Evolutionary conservation across 1,139 yeast genomes (phyloP).

Genomic region (Blastobotrys buckinghamii): DNA sequence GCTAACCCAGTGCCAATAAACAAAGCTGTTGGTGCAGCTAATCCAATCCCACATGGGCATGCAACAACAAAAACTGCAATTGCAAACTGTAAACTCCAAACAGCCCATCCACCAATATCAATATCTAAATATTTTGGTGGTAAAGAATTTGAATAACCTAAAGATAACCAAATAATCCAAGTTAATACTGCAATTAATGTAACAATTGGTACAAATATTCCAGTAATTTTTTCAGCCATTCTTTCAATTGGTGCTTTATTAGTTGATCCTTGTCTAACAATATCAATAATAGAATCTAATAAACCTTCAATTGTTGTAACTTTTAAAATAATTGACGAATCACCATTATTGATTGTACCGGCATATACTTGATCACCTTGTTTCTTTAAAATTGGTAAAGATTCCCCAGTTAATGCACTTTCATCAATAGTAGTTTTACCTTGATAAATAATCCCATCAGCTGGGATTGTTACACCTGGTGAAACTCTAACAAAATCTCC

Average conservation of each 20-base stretch:
- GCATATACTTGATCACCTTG: slow-evolving; percentile 63
- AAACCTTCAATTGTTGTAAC: slow-evolving; percentile 55
- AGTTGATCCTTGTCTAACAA: slow-evolving; percentile 70
- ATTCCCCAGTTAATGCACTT: slow-evolving; percentile 74
- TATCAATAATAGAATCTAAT: slow-evolving; percentile 61
- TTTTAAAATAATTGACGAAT: slow-evolving; percentile 47
- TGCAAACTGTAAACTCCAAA: slow-evolving; percentile 73
- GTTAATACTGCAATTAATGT: slow-evolving; percentile 54
- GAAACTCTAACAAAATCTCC: slow-evolving; percentile 56
- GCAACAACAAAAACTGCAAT: slow-evolving; percentile 82
- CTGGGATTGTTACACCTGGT: slow-evolving; percentile 69
- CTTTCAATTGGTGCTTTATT: slow-evolving; percentile 71
- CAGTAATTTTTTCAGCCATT: slow-evolving; percentile 63
- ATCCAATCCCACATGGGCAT: slow-evolving; percentile 87
- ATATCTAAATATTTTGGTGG: slow-evolving; percentile 54
- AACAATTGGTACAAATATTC: slow-evolving; percentile 67
- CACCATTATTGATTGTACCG: slow-evolving; percentile 65
- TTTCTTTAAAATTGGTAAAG: slow-evolving; percentile 56
- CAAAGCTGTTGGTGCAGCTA: slow-evolving; percentile 89
- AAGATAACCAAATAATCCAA: slow-evolving; percentile 61
- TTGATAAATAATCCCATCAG: slow-evolving; percentile 57
- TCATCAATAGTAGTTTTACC: slow-evolving; percentile 64
- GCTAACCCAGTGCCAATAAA: slow-evolving; percentile 90
- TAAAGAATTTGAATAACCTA: slow-evolving; percentile 50
- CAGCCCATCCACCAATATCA: slow-evolving; percentile 68